These are phyloP conservation scores for Yamadazyma takamatsuzukensis DNA, from an alignment of 805 yeast species.

Conservation along the genomic window DNA sequence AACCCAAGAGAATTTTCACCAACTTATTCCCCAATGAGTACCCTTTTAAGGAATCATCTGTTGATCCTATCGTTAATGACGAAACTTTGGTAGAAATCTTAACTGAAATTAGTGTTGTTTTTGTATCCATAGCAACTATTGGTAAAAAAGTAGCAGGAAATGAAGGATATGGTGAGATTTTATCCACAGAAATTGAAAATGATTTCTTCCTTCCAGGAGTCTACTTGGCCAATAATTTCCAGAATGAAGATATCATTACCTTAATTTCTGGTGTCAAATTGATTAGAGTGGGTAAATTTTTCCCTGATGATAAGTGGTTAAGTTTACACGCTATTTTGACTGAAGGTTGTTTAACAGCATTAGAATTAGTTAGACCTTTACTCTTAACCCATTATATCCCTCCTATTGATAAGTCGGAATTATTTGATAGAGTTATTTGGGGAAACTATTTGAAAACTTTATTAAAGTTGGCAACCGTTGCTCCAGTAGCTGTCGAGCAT, in stretches of 20 bases:
- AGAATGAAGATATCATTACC: constrained; percentile 39
- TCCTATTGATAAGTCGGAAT: constrained; percentile 43
- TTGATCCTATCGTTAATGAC: constrained; percentile 72
- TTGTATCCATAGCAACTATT: constrained; percentile 51
- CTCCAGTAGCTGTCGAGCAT: constrained; percentile 66
- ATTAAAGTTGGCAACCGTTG: constrained; percentile 58
- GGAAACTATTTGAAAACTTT: constrained; percentile 58
- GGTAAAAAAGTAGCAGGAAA: constrained; percentile 39
- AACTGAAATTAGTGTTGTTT: constrained; percentile 64
- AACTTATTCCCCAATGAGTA: constrained; percentile 62
- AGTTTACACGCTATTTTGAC: constrained; percentile 58
- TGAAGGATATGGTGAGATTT: constrained; percentile 42
- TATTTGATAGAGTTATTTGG: constrained; percentile 64
- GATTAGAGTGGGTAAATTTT: constrained; percentile 52
- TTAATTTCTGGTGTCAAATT: constrained; percentile 49
- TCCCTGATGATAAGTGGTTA: constrained; percentile 71
- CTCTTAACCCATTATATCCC: constrained; percentile 54
- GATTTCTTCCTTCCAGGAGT: constrained; percentile 38
- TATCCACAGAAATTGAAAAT: constrained; percentile 27
- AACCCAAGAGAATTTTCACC: constrained; percentile 62
- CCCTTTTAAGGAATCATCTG: constrained; percentile 62
- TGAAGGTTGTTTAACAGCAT: constrained; percentile 51
- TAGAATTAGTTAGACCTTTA: constrained; percentile 51
- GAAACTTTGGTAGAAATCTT: constrained; percentile 67
- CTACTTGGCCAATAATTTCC: constrained; percentile 39